phyloP scores from a whole-genome alignment of 306 rosid species.

The Benincasa hispida region DNA sequence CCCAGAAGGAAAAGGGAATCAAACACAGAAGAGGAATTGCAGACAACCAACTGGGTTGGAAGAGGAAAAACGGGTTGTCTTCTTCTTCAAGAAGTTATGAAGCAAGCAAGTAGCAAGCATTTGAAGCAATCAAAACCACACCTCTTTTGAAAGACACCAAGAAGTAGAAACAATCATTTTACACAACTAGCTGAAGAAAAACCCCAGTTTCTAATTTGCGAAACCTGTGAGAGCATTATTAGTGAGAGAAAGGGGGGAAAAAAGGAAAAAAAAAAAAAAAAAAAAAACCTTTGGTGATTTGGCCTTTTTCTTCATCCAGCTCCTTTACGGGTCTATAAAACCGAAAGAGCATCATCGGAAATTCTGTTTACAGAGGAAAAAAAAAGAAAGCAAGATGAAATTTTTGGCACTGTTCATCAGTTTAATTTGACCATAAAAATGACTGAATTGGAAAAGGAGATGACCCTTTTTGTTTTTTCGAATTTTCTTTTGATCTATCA shows the following conservation, averaged over 20 bases:
- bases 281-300: slow-evolving; percentile 23
- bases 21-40: neutral
- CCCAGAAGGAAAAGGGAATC: neutral
- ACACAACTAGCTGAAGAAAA: slow-evolving; percentile 26
- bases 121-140: slow-evolving; percentile 23
- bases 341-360: slow-evolving; percentile 16
- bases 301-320: slow-evolving; percentile 42
- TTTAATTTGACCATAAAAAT: neutral
- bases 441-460: neutral
- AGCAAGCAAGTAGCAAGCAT: slow-evolving; percentile 9
- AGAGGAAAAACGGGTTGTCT: neutral
- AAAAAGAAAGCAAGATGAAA: slow-evolving; percentile 1
- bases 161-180: slow-evolving; percentile 34
- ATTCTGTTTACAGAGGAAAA: slow-evolving; percentile 10
- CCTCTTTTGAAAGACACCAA: slow-evolving; percentile 13
- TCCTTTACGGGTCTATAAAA: slow-evolving; percentile 31
- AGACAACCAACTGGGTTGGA: neutral
- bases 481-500: neutral
- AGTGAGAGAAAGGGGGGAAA: slow-evolving; percentile 17
- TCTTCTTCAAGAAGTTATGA: slow-evolving; percentile 12
- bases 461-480: too few species aligned
- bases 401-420: slow-evolving; percentile 15
- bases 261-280: neutral
- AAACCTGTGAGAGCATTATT: slow-evolving; percentile 29
- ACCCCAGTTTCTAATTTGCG: slow-evolving; percentile 35